These are phyloP conservation scores for Candida ipomoeae DNA, from an alignment of 805 yeast species.

Conservation along the genomic window DNA sequence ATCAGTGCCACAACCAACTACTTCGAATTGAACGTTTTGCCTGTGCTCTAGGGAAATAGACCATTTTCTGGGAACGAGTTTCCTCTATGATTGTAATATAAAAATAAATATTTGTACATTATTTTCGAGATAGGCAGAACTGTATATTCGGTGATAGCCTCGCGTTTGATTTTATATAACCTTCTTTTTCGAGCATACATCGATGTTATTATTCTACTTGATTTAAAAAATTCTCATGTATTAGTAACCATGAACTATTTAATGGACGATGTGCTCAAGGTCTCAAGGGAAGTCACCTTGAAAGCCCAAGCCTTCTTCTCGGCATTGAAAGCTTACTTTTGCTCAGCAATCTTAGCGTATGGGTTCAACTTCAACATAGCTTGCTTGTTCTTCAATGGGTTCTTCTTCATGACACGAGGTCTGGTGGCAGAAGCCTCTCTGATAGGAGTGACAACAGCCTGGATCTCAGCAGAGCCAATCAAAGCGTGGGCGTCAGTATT, in stretches of 20 bases:
- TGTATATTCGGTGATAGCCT: too few relatives aligned
- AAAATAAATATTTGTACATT: background rate
- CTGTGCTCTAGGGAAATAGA: conserved; percentile 11
- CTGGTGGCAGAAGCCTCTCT: conserved; percentile 93
- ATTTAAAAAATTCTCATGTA: conserved; percentile 2
- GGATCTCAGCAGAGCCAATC: conserved; percentile 99
- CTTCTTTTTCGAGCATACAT: too few relatives aligned
- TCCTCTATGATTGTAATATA: background rate
- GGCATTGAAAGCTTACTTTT: conserved; percentile 82
- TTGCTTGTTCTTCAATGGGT: conserved; percentile 96
- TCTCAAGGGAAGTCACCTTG: conserved; percentile 54
- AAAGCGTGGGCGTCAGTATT: conserved; percentile 95
- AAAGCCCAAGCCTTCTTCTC: conserved; percentile 56
- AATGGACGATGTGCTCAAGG: conserved; percentile 23
- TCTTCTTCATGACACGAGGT: conserved; percentile 94
- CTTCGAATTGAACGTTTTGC: conserved; percentile 44
- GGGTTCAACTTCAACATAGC: conserved; percentile 98
- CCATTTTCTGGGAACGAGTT: background rate
- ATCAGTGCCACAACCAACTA: conserved; percentile 32
- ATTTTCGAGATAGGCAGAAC: too few relatives aligned
- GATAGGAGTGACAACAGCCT: conserved; percentile 94
- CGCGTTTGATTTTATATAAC: too few relatives aligned
- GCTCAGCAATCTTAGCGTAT: conserved; percentile 94
- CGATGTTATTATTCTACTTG: background rate
- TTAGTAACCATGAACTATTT: conserved; percentile 6